phyloP scores from a whole-genome alignment of 371 early-diverging fungal species.

The Zychaea mexicana region DNA sequence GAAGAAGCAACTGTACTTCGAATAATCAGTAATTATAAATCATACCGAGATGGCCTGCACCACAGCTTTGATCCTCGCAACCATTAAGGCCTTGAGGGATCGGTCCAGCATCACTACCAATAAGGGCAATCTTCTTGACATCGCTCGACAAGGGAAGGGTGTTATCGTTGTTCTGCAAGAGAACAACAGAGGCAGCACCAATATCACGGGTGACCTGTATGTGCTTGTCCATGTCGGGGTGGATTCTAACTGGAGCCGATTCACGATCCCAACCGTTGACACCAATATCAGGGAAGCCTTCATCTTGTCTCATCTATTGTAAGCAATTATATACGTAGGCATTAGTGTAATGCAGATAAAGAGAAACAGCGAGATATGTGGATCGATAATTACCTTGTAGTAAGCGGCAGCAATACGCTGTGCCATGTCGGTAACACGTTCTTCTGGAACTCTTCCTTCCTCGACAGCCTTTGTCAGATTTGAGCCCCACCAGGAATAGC shows the following conservation, averaged over 20 bases:
- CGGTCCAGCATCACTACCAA: conserved; percentile 54
- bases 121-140: conserved; percentile 37
- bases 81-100: conserved; percentile 21
- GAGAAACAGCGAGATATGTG: too few species aligned
- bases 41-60: conserved; percentile 33
- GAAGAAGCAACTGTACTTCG: too few species aligned
- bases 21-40: too few species aligned
- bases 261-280: conserved; percentile 28
- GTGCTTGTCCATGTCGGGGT: conserved; percentile 36
- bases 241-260: conserved; percentile 30
- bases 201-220: conserved; percentile 33
- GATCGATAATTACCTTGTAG: conserved; percentile 42
- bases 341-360: conserved; percentile 18
- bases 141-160: conserved; percentile 36
- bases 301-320: conserved; percentile 14
- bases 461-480: conserved; percentile 35
- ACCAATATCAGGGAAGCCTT: conserved; percentile 42
- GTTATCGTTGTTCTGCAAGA: conserved; percentile 46
- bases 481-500: conserved; percentile 35
- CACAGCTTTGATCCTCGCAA: conserved; percentile 33
- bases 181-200: conserved; percentile 54
- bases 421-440: conserved; percentile 55
- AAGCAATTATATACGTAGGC: neutral
- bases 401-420: conserved; percentile 57
- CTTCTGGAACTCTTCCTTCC: conserved; percentile 27